Base-by-base conservation (phyloP, 306 rosid species). In the Herpetospermum pedunculosum region DNA sequence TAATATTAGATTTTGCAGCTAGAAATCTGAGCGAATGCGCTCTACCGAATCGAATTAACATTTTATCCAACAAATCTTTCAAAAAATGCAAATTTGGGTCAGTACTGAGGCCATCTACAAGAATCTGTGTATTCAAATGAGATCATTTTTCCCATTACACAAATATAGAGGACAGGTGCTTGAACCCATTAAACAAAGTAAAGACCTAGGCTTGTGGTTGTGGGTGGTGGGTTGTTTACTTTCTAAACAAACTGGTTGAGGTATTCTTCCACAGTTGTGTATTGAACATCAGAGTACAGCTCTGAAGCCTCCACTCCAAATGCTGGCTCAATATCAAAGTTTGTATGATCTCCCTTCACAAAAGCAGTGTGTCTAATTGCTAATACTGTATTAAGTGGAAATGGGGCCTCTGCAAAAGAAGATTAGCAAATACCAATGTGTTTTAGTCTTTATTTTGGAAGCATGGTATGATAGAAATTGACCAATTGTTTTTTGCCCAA, bases 281-380 rank as follows among this genome's bases (percentile, higher is more conserved):
- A 86, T 18, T 88, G 82, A 23, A 88, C 87, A 77, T 88, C 90
- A 26, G 96, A 86, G 13, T 88, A 90, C 4, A 86, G 86, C 49
- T 65, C 80, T 15, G 83, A 58, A 77, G 94, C 94, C 79, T 88
- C 94, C 13, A 85, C 85, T 26, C 92, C 94, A 65, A 88, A 76
- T 3, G 87, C 81, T 12, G 90, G 79, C 34, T 88, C 90, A 11
- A 90, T 69, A 65, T 85, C 89, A 48, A 79, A 88, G 84, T 82
- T 90, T 0, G 86, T 85, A 8, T 90, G 82, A 53, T 80, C 82
- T 53, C 87, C 90, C 58, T 79, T 83, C 70, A 88, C 83, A 18
- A 83, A 86, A 16, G 80, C 84, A 5, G 86, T 62, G 78, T 88
- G 88, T 13, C 72, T 32, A 35, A 86, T 75, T 1, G 92, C 43